Percentiles rank a stretch among this genome's conserved stretches.
Conservation (phyloP, 768 basidiomycete genomes). For the Coprinopsis cinerea region DNA sequence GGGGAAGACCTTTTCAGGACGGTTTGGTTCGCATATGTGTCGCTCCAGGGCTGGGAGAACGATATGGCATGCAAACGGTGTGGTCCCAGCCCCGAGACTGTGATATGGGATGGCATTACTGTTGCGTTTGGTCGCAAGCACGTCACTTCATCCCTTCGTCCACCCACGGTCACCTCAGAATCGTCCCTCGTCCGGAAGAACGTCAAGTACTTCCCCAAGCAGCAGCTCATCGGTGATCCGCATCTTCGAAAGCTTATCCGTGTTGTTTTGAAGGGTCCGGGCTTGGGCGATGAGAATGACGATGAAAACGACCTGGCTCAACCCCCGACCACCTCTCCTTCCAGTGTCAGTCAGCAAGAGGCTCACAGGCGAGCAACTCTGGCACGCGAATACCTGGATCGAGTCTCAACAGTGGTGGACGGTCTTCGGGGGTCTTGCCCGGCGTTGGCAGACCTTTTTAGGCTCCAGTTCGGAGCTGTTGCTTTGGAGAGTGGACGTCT, state of each 20-base stretch:
- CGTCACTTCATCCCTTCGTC: conserved; percentile 17
- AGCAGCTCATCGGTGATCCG: conserved; percentile 3
- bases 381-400: background rate
- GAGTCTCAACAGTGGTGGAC: background rate
- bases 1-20: conserved; percentile 22
- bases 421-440: background rate
- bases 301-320: background rate
- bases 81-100: conserved; percentile 21
- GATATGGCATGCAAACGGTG: conserved; percentile 24
- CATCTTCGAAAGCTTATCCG: conserved; percentile 3
- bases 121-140: conserved; percentile 25
- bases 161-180: conserved; percentile 17
- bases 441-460: background rate
- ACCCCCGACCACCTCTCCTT: background rate
- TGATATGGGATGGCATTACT: conserved; percentile 29
- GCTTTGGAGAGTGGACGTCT: background rate
- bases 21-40: conserved; percentile 28
- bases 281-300: background rate
- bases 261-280: background rate
- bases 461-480: background rate
- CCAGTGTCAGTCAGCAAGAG: background rate
- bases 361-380: too few relatives aligned
- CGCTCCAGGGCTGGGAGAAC: conserved; percentile 16
- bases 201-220: conserved; percentile 7
- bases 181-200: background rate